Conservation (phyloP, 306 rosid genomes). For the Crataegus laevigata region DNA sequence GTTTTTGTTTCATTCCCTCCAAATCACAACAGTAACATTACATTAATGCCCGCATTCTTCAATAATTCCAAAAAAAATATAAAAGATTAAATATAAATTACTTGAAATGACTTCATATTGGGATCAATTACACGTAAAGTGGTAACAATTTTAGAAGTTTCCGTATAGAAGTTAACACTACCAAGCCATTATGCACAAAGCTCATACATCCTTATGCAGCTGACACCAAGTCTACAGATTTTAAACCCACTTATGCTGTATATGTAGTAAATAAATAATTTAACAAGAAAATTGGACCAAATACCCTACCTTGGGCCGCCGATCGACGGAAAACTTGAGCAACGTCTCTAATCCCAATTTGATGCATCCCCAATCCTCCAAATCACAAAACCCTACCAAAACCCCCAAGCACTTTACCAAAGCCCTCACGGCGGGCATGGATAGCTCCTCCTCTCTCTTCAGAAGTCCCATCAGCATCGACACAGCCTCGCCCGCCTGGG, state of each 20-base stretch:
- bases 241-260: not conserved
- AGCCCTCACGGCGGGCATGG: conserved; percentile 54
- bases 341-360: conserved; percentile 62
- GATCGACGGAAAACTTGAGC: conserved; percentile 60
- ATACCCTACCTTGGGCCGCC: conserved; percentile 77
- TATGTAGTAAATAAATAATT: not conserved
- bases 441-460: conserved; percentile 42
- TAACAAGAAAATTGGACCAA: not conserved
- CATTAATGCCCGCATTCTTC: not conserved
- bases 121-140: not conserved
- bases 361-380: conserved; percentile 67
- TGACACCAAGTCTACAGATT: not conserved
- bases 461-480: conserved; percentile 33
- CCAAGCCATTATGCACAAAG: not conserved
- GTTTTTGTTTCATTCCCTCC: not conserved
- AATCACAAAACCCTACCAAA: conserved; percentile 71
- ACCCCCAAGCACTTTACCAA: conserved; percentile 68
- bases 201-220: not conserved
- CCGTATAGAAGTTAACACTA: not conserved
- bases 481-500: conserved; percentile 46
- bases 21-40: not conserved
- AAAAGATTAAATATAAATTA: not conserved
- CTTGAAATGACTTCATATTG: not conserved
- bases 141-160: not conserved
- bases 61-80: not conserved